These are phyloP conservation scores for Clonostachys rosea DNA, from an alignment of 2,329 filamentous ascomycete species.

Conservation along the genomic window DNA sequence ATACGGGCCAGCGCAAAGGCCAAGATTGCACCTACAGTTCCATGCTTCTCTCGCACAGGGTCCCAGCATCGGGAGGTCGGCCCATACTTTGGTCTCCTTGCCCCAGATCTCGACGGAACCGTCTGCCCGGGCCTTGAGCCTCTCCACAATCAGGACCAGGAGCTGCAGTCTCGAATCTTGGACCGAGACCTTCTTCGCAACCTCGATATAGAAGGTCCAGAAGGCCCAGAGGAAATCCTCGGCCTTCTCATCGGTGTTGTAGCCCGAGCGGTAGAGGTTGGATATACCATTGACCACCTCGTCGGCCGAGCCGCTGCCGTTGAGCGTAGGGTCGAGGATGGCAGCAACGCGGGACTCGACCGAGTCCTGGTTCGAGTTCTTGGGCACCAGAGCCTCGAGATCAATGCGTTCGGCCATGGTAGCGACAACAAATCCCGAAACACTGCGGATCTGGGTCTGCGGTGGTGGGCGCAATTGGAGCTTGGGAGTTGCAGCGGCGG, in stretches of 20 bases:
- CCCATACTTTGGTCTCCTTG: conserved; percentile 15
- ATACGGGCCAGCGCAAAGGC: not conserved
- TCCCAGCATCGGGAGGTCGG: conserved; percentile 20
- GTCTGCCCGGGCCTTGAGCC: conserved; percentile 12
- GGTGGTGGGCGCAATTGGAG: too few relatives aligned
- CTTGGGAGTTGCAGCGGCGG: too few relatives aligned
- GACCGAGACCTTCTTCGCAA: conserved; percentile 15
- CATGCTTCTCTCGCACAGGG: conserved; percentile 19
- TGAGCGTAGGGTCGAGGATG: conserved; percentile 15
- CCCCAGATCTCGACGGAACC: conserved; percentile 19
- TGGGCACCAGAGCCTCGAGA: not conserved
- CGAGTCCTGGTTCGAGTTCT: not conserved
- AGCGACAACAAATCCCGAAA: too few relatives aligned
- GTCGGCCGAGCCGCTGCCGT: conserved; percentile 5
- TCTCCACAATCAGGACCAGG: conserved; percentile 11
- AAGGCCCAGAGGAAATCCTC: conserved; percentile 20
- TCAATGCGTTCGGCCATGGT: conserved; percentile 1
- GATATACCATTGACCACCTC: conserved; percentile 14
- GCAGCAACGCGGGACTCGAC: conserved; percentile 10
- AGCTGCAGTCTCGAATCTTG: conserved; percentile 15
- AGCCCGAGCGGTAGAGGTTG: conserved; percentile 11
- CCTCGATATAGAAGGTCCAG: conserved; percentile 16
- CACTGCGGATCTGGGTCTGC: too few relatives aligned
- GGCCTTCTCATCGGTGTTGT: conserved; percentile 5
- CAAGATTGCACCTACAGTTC: conserved; percentile 14